Conservation (phyloP, 331 rosid species). For the Rosa hybrid region DNA sequence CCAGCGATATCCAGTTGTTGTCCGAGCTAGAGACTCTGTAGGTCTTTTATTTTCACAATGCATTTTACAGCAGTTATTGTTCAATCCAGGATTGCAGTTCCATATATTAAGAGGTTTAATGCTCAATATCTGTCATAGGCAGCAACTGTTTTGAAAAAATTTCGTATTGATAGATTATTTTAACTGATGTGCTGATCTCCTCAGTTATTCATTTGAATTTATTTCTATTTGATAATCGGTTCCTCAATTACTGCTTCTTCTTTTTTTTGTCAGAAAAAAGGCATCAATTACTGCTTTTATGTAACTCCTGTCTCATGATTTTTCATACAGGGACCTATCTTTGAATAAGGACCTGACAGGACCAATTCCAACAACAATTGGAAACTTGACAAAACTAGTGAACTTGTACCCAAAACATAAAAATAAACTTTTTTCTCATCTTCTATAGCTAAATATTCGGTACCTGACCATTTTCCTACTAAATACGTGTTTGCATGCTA, state of each 20-base stretch:
- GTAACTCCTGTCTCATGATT: background rate
- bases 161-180: background rate
- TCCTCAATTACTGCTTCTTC: background rate
- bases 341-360: conserved; percentile 55
- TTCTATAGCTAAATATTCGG: no score
- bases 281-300: background rate
- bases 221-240: background rate
- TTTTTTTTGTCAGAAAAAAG: no score
- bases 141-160: background rate
- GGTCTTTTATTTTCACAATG: no score
- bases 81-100: background rate
- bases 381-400: no score
- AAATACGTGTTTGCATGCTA: no score
- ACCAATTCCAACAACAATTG: conserved; percentile 50
- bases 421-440: no score
- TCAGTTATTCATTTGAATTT: no score
- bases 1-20: no score
- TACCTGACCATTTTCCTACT: no score
- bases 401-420: no score
- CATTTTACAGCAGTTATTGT: background rate
- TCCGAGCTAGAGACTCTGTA: no score
- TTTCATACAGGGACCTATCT: conserved; percentile 20
- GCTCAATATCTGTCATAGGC: background rate
- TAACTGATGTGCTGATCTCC: background rate
- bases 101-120: no score